phyloP scores from a whole-genome alignment of 805 yeast species.

The Pichia manshurica region DNA sequence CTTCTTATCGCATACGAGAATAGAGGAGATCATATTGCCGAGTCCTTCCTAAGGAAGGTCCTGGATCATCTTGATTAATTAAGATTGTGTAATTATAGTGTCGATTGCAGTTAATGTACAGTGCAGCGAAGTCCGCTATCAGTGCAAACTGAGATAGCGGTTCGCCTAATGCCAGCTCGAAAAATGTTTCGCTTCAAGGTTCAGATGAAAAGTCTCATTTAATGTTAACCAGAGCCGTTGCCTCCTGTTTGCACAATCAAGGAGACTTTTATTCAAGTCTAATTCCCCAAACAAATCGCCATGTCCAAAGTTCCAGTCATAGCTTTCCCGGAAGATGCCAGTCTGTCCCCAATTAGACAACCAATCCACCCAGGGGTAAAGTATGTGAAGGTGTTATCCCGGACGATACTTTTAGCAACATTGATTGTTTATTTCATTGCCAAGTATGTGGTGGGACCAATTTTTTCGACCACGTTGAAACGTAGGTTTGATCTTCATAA shows the following conservation, averaged over 20 bases:
- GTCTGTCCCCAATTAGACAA: slow-evolving; percentile 5
- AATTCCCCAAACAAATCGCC: too few species aligned
- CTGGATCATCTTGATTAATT: slow-evolving; percentile 5
- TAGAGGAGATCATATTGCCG: not conserved
- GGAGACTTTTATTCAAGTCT: too few species aligned
- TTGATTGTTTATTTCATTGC: slow-evolving; percentile 29
- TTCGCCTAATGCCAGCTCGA: too few species aligned
- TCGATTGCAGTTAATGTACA: too few species aligned
- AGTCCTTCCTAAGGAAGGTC: slow-evolving; percentile 7
- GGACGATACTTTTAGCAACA: slow-evolving; percentile 33
- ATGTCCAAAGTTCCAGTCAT: slow-evolving; percentile 22
- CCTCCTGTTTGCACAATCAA: too few species aligned
- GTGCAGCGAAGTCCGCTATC: too few species aligned
- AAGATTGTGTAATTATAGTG: too few species aligned
- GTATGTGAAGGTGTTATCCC: slow-evolving; percentile 27
- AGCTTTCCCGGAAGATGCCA: slow-evolving; percentile 31
- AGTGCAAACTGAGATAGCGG: too few species aligned
- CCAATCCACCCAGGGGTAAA: slow-evolving; percentile 23
- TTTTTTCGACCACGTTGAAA: slow-evolving; percentile 33
- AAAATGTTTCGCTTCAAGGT: too few species aligned
- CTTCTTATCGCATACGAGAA: slow-evolving; percentile 14
- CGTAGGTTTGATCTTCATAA: slow-evolving; percentile 34
- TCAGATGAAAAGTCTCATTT: too few species aligned
- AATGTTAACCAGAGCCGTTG: too few species aligned
- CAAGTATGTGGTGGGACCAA: slow-evolving; percentile 36